These are phyloP conservation scores for Luffa aegyptiaca DNA, from an alignment of 306 rosid species.

Conservation along the genomic window DNA sequence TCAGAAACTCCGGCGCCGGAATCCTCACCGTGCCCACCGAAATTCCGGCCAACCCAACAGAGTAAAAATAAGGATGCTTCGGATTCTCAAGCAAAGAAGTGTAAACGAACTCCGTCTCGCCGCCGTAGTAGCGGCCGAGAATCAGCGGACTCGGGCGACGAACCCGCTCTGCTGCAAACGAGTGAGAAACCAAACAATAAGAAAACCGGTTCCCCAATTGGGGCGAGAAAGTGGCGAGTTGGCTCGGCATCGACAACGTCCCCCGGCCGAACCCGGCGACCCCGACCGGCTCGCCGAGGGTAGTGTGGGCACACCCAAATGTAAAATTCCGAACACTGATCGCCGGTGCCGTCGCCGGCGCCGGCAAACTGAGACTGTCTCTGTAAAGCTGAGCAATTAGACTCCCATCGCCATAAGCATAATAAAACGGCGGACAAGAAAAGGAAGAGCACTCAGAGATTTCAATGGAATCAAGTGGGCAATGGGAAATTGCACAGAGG, in stretches of 20 bases:
- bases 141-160: conserved; percentile 79
- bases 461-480: conserved; percentile 69
- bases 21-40: conserved; percentile 42
- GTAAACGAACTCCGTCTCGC: conserved; percentile 33
- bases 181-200: conserved; percentile 80
- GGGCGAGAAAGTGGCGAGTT: conserved; percentile 49
- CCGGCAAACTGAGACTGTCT: conserved; percentile 33
- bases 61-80: conserved; percentile 75
- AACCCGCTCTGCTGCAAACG: conserved; percentile 48
- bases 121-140: conserved; percentile 40
- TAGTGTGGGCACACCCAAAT: conserved; percentile 79
- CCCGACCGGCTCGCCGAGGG: conserved; percentile 82
- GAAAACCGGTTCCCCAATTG: conserved; percentile 73
- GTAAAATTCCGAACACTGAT: conserved; percentile 54
- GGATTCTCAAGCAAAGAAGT: conserved; percentile 73
- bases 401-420: conserved; percentile 88
- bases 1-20: conserved; percentile 50
- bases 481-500: conserved; percentile 75
- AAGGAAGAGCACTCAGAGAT: conserved; percentile 51
- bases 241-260: conserved; percentile 59
- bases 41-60: conserved; percentile 56
- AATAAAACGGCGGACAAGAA: conserved; percentile 76
- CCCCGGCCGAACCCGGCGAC: conserved; percentile 97
- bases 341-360: conserved; percentile 43
- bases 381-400: conserved; percentile 52